Base-by-base conservation (phyloP, 1,139 yeast genomes). In the Saccharomycopsis hybrid region DNA sequence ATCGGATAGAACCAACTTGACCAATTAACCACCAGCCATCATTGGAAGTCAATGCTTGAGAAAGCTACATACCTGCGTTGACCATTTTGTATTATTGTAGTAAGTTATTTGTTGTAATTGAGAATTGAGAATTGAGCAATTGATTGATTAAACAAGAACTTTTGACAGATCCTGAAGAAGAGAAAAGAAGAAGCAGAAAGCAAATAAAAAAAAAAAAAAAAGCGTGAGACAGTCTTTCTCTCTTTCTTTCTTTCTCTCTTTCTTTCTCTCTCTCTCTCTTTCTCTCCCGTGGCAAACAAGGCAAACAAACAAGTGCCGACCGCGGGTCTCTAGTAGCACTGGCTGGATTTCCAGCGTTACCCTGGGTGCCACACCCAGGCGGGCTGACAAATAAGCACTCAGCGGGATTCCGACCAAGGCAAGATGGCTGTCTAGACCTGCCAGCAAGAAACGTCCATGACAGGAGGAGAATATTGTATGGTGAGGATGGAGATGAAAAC, bases 41-140 rank as follows among this genome's bases (percentile, higher is more conserved):
- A 18, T 18, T 18, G 18, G 18, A 18, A 18, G 18, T 18, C 18
- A 18, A 18, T 18, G 18, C 18, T 18, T 11, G 35, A 31, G 11
- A 31, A 7, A 31, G 7, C 5, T 50, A 66, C 70, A 39, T 60
- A 67, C 71, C 71, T 57, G 71, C 71, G 62, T 67, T 67, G 51
- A 68, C 72, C 72, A 68, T 68, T 57, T 56, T 65, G 52, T 37
- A 31, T 38, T n/a, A 4, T 31, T 7, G 18, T 35, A n/a, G n/a
- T 38, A 11, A 13, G n/a, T 13, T 5, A 39, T 8, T 9, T 25
- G 13, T 39, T 24, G 13, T 27, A 38, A 13, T 4, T n/a, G 8
- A 18, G 31, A 30, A 11, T 28, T 41, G 13, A 28, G 18, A 28
- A 28, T 13, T 41, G 13, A 29, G 33, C 18, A 18, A 11, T 32